Percentiles rank a stretch among this genome's conserved stretches.
phyloP scores from a whole-genome alignment of 208 protist species.

The Trypanosoma vivax region DNA sequence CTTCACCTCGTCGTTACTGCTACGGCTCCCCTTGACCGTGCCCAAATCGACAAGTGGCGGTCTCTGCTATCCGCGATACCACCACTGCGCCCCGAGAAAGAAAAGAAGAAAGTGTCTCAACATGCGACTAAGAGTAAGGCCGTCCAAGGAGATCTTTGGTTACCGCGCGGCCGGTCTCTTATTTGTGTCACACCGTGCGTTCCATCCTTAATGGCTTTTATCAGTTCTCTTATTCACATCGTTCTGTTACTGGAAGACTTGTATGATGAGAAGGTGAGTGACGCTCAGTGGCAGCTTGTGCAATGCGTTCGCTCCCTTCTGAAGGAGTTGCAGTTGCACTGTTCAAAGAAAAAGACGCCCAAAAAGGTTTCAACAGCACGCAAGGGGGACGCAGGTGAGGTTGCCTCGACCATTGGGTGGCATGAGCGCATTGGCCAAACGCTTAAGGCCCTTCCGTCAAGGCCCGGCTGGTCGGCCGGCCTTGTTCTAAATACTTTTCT shows the following conservation, averaged over 20 bases:
- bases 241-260: conserved; percentile 23
- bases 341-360: too few species aligned
- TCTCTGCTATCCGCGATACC: conserved; percentile 14
- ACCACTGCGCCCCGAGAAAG: conserved; percentile 5
- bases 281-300: conserved; percentile 3
- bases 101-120: not conserved
- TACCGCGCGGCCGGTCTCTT: not conserved
- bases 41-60: conserved; percentile 7
- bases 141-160: not conserved
- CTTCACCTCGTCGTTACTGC: too few species aligned
- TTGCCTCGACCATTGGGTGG: conserved; percentile 4
- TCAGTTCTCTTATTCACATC: conserved; percentile 26
- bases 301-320: conserved; percentile 10
- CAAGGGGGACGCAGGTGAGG: not conserved
- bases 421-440: not conserved
- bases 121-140: not conserved
- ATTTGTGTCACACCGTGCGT: conserved; percentile 6
- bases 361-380: too few species aligned
- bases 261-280: not conserved
- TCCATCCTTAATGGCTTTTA: conserved; percentile 17
- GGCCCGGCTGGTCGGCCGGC: not conserved
- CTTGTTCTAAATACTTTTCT: not conserved
- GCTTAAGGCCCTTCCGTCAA: conserved; percentile 1
- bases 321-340: conserved; percentile 1
- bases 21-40: not conserved